Evolutionary conservation across 108 stramenopile species (phyloP).

Genomic region (Skeletonema menzelii): DNA sequence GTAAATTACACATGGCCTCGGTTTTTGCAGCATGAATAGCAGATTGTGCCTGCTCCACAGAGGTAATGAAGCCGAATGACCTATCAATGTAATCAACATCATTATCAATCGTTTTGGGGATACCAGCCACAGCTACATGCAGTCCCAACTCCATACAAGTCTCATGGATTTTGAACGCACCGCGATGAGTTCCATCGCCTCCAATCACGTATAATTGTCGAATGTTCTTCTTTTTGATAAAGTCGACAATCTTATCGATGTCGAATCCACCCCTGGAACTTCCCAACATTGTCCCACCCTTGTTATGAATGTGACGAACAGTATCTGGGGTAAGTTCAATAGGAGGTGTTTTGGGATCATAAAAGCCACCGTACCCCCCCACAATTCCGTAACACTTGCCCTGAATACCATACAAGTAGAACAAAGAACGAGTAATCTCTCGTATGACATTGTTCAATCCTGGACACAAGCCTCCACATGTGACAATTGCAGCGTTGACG

Average conservation of each 20-base stretch:
- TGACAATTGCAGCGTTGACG: slow-evolving; percentile 96
- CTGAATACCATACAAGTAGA: slow-evolving; percentile 77
- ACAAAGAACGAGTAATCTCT: slow-evolving; percentile 85
- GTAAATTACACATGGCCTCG: slow-evolving; percentile 95
- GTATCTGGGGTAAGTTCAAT: slow-evolving; percentile 68
- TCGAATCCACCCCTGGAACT: slow-evolving; percentile 95
- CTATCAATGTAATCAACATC: slow-evolving; percentile 96
- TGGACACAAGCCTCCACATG: slow-evolving; percentile 97
- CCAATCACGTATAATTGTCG: slow-evolving; percentile 96
- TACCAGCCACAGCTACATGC: slow-evolving; percentile 94
- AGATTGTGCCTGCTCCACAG: slow-evolving; percentile 91
- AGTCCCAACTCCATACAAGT: slow-evolving; percentile 86
- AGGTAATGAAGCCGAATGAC: slow-evolving; percentile 91
- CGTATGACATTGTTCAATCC: slow-evolving; percentile 97
- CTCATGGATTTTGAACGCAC: slow-evolving; percentile 89
- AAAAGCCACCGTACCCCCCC: slow-evolving; percentile 93
- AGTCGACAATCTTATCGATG: slow-evolving; percentile 87
- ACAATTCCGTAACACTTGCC: slow-evolving; percentile 90
- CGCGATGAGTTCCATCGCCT: slow-evolving; percentile 98
- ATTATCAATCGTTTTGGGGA: slow-evolving; percentile 92
- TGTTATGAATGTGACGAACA: slow-evolving; percentile 92
- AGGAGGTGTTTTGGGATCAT: slow-evolving; percentile 66
- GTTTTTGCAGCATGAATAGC: slow-evolving; percentile 90
- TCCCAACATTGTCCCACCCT: slow-evolving; percentile 93
- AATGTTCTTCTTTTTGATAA: slow-evolving; percentile 64